These are phyloP conservation scores for Ganoderma lucidum DNA, from an alignment of 1,284 basidiomycete species.

Conservation along the genomic window DNA sequence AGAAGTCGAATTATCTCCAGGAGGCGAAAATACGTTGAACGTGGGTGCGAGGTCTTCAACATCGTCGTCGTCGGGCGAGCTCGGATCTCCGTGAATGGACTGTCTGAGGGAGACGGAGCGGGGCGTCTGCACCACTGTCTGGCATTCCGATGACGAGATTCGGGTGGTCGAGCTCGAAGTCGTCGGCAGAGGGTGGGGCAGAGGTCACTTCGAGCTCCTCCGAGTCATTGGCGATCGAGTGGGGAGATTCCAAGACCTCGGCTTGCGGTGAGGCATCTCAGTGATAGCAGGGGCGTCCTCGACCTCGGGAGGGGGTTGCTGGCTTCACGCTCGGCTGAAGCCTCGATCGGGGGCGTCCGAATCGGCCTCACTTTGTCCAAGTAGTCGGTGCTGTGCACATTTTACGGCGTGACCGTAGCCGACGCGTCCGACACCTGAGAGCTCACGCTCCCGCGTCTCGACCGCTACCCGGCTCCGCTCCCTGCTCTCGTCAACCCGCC, in stretches of 20 bases:
- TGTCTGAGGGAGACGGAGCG: background rate
- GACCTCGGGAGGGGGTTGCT: background rate
- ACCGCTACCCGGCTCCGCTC: slow-evolving; percentile 12
- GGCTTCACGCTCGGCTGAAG: background rate
- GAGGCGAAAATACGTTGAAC: background rate
- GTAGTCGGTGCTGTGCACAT: background rate
- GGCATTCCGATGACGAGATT: background rate
- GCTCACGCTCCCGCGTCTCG: slow-evolving; percentile 16
- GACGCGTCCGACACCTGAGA: background rate
- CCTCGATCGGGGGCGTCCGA: background rate
- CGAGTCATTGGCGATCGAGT: background rate
- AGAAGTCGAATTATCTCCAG: background rate
- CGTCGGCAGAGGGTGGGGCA: background rate
- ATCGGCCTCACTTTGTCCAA: slow-evolving; percentile 5
- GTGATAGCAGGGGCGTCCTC: background rate
- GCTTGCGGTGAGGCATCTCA: background rate
- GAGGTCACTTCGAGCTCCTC: background rate
- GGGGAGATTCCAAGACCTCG: background rate
- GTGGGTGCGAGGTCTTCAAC: background rate
- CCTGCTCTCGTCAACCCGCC: slow-evolving; percentile 45
- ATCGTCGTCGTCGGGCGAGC: background rate
- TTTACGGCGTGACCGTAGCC: background rate
- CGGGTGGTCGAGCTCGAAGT: background rate
- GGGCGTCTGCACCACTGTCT: background rate
- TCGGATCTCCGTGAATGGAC: background rate